Base-by-base conservation (phyloP, 2,329 filamentous ascomycete genomes). In the Sporothrix phasma region DNA sequence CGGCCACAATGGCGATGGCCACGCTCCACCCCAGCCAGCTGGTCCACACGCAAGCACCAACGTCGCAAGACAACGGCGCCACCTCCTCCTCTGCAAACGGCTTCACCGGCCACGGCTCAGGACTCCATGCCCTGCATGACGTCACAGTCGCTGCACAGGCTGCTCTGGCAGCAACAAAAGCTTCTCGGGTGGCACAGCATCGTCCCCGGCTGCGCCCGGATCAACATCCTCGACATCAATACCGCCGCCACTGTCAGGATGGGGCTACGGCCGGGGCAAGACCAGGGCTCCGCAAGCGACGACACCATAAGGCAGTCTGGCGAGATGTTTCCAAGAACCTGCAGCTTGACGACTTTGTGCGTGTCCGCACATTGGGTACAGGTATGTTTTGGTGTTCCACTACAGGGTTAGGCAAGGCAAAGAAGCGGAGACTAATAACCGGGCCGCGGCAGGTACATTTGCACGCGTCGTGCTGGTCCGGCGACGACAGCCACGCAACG, bases 401-500 rank as follows among this genome's bases (percentile, higher is more conserved):
- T 11, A 37, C n/a, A 13, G 34, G 7, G 7, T 13, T 2, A 11
- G 34, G 34, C 34, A 13, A 37, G 34, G 15, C 34, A 37, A 17
- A 24, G 22, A 29, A 29, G 13, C 46, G 5, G 26, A n/a, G 17
- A 31, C 60, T 56, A 22, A 43, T 22, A 31, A 17, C 8, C 39
- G 17, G 29, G 29, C 3, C 15, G 5, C 22, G 22, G 13, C 72
- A 87, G 88, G 88, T 68, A 92, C 88, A 13, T 94, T 94, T 78
- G 90, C 90, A 68, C 82, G 90, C 68, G 90, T 94, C 53, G 92
- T 88, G 79, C 84, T 93, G 66, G 88, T 90, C 61, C 85, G 84
- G 66, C 82, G 89, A 43, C 80, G 83, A 47, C 80, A 78, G 62
- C 74, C 77, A 63, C 71, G 73, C 73, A 72, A 68, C 61, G 73